Conservation (phyloP, 73 alveolate genomes). For the Stentor roeselii region DNA sequence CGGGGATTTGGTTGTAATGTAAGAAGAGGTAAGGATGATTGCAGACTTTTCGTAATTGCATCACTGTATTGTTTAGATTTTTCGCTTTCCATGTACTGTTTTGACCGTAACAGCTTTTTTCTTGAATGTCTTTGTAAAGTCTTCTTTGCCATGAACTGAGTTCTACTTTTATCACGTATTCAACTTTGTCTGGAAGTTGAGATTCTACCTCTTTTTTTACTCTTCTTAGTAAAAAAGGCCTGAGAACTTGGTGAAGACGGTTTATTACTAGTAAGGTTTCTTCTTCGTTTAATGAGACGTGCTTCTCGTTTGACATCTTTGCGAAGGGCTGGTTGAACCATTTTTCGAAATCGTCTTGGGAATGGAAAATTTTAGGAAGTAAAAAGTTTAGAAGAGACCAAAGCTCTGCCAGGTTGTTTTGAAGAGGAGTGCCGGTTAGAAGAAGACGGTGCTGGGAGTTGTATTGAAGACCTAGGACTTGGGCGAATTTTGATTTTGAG, state of each 20-base stretch:
- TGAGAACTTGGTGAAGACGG: slow-evolving; percentile 96
- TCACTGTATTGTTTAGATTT: slow-evolving; percentile 95
- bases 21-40: slow-evolving; percentile 98
- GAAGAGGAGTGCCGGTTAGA: slow-evolving; percentile 98
- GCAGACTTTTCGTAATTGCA: slow-evolving; percentile 97
- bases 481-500: slow-evolving; percentile 88
- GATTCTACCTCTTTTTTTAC: slow-evolving; percentile 98
- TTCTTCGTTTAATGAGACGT: slow-evolving; percentile 93
- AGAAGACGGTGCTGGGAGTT: slow-evolving; percentile 88
- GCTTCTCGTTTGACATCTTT: slow-evolving; percentile 62
- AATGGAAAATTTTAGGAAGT: slow-evolving; percentile 92
- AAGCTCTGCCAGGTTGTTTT: slow-evolving; percentile 96
- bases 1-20: slow-evolving; percentile 25
- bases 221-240: slow-evolving; percentile 98
- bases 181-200: slow-evolving; percentile 98
- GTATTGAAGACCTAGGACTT: slow-evolving; percentile 81
- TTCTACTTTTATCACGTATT: slow-evolving; percentile 93
- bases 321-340: slow-evolving; percentile 98
- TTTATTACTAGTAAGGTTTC: slow-evolving; percentile 93
- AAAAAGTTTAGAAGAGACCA: slow-evolving; percentile 97
- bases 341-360: slow-evolving; percentile 98
- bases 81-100: slow-evolving; percentile 47
- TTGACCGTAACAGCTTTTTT: slow-evolving; percentile 64
- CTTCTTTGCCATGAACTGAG: slow-evolving; percentile 96
- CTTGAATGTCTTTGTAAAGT: slow-evolving; percentile 86